Conservation (phyloP, 805 yeast species). For the Metschnikowia koreensis region DNA sequence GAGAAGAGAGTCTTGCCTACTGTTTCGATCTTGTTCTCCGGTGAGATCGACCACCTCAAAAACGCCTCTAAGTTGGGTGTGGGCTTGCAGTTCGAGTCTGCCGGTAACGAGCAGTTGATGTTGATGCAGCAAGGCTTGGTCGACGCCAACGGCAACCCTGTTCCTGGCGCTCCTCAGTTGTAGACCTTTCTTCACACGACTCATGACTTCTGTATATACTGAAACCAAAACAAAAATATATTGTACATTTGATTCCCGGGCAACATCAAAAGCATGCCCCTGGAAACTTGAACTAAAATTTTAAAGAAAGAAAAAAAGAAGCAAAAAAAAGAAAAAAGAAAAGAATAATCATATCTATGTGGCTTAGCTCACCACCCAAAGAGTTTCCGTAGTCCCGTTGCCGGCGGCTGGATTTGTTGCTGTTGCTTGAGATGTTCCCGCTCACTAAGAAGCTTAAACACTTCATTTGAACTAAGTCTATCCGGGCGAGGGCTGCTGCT, state of each 20-base stretch:
- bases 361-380: conserved; percentile 36
- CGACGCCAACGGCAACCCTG: conserved; percentile 83
- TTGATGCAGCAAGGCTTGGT: conserved; percentile 86
- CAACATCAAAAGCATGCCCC: neutral
- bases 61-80: conserved; percentile 79
- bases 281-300: neutral
- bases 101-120: conserved; percentile 89
- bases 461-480: conserved; percentile 21
- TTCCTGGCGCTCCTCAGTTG: conserved; percentile 71
- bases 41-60: conserved; percentile 84
- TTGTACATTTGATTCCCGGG: conserved; percentile 1
- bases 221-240: neutral
- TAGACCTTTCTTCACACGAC: conserved; percentile 19
- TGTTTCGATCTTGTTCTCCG: conserved; percentile 80
- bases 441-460: conserved; percentile 19
- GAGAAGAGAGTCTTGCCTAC: conserved; percentile 95
- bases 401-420: conserved; percentile 6
- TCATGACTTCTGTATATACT: conserved; percentile 21
- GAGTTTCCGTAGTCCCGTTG: conserved; percentile 21
- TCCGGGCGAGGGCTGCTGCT: conserved; percentile 1
- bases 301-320: too few species aligned
- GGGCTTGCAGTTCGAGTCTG: conserved; percentile 93
- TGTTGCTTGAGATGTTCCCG: conserved; percentile 10
- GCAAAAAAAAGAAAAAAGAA: too few species aligned
- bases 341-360: too few species aligned